Conservation (phyloP, 1,139 yeast species). For the Lodderomyces pseudojiufengensis region DNA sequence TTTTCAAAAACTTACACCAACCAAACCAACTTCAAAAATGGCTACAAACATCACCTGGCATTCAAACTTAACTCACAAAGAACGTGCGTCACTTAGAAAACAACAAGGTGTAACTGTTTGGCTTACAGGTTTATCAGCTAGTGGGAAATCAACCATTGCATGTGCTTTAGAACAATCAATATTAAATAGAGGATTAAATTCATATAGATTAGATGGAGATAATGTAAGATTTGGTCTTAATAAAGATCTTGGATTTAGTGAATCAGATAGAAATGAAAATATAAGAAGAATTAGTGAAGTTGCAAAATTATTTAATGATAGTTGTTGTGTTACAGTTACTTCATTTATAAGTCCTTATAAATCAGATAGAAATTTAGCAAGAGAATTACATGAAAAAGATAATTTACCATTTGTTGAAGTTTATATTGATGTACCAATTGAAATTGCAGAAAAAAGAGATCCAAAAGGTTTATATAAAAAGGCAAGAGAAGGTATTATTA, state of each 20-base stretch:
- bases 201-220: conserved; percentile 93
- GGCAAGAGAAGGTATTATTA: conserved; percentile 92
- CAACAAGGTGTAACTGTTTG: conserved; percentile 90
- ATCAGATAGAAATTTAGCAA: conserved; percentile 78
- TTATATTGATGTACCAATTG: conserved; percentile 86
- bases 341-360: conserved; percentile 91
- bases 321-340: conserved; percentile 79
- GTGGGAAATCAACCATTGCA: conserved; percentile 93
- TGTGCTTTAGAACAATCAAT: conserved; percentile 87
- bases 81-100: conserved; percentile 65
- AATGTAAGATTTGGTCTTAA: conserved; percentile 90
- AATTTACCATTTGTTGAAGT: conserved; percentile 85
- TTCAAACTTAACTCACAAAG: conserved; percentile 77
- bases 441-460: conserved; percentile 92
- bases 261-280: conserved; percentile 88
- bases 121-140: conserved; percentile 93
- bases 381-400: conserved; percentile 75
- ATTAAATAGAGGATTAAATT: conserved; percentile 60
- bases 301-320: conserved; percentile 86
- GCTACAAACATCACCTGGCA: conserved; percentile 98
- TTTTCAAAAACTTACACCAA: too few species aligned
- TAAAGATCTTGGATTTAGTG: conserved; percentile 91
- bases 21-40: conserved; percentile 39
- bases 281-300: conserved; percentile 92
- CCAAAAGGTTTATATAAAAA: conserved; percentile 95